Percentiles rank a stretch among this genome's conserved stretches.
Conservation (phyloP, 2,329 filamentous ascomycete genomes). For the Zasmidium cellare region DNA sequence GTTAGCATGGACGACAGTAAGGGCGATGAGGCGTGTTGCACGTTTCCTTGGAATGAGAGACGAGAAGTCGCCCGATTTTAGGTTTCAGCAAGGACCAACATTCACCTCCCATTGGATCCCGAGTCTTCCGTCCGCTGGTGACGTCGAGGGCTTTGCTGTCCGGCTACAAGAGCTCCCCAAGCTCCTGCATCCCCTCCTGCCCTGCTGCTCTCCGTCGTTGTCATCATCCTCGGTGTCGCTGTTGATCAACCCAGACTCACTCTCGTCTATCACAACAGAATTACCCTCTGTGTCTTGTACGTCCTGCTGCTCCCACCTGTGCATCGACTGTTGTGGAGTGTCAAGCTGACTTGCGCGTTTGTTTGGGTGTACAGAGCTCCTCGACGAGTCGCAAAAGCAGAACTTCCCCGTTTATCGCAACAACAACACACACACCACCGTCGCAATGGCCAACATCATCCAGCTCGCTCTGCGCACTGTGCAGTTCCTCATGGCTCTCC, state of each 20-base stretch:
- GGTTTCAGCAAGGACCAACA: neutral
- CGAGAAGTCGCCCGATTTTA: too few relatives aligned
- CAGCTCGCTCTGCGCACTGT: slow-evolving; percentile 6
- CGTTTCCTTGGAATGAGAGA: too few relatives aligned
- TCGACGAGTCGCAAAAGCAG: neutral
- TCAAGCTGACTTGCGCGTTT: neutral
- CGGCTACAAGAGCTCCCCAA: neutral
- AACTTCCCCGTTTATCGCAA: neutral
- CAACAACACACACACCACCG: neutral
- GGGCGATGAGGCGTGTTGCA: too few relatives aligned
- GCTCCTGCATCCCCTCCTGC: neutral
- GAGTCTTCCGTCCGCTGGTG: neutral
- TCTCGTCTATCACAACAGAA: neutral
- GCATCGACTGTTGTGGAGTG: neutral
- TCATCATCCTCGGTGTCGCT: neutral
- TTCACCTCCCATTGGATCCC: neutral
- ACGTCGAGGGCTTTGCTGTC: neutral
- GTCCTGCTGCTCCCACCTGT: neutral
- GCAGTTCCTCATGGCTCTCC: slow-evolving; percentile 60
- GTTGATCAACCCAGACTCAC: neutral
- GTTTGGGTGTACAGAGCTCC: neutral
- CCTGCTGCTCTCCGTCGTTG: neutral
- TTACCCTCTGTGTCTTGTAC: neutral
- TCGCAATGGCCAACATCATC: slow-evolving; percentile 12
- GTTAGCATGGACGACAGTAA: too few relatives aligned